Evolutionary conservation across 805 yeast species (phyloP).

Genomic region (Metschnikowia lunata): DNA sequence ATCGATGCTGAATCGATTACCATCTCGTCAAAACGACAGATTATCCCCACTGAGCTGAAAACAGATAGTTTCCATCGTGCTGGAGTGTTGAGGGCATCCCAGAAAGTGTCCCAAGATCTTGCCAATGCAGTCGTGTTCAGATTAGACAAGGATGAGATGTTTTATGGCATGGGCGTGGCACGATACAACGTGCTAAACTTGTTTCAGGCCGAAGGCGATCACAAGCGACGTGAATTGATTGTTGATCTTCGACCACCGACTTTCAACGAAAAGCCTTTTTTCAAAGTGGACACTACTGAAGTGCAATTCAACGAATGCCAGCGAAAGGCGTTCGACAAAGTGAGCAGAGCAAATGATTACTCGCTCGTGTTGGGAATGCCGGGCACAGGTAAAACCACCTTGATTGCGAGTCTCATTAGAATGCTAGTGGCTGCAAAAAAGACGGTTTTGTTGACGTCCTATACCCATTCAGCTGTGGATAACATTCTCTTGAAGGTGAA

Average conservation of each 20-base stretch:
- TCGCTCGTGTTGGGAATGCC: conserved; percentile 93
- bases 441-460: conserved; percentile 73
- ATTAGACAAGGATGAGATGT: conserved; percentile 76
- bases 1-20: conserved; percentile 42
- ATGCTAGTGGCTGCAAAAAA: conserved; percentile 56
- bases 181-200: conserved; percentile 71
- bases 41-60: conserved; percentile 41
- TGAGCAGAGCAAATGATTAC: conserved; percentile 65
- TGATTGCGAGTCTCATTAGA: conserved; percentile 71
- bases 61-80: conserved; percentile 37
- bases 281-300: conserved; percentile 13
- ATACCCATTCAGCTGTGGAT: conserved; percentile 95
- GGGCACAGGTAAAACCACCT: conserved; percentile 94
- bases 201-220: conserved; percentile 50
- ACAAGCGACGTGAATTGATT: conserved; percentile 40
- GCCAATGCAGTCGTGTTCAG: conserved; percentile 40
- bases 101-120: conserved; percentile 1
- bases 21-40: conserved; percentile 51
- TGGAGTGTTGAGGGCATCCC: conserved; percentile 13
- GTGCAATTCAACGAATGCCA: conserved; percentile 67
- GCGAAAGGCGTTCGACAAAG: conserved; percentile 58
- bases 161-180: conserved; percentile 70
- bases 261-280: conserved; percentile 27
- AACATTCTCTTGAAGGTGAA: conserved; percentile 76
- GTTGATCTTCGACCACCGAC: conserved; percentile 52